A percentile compares a stretch with the other conserved stretches of the same genome.
Conservation (phyloP, 75 land plant genomes). For the Larix kaempferi region DNA sequence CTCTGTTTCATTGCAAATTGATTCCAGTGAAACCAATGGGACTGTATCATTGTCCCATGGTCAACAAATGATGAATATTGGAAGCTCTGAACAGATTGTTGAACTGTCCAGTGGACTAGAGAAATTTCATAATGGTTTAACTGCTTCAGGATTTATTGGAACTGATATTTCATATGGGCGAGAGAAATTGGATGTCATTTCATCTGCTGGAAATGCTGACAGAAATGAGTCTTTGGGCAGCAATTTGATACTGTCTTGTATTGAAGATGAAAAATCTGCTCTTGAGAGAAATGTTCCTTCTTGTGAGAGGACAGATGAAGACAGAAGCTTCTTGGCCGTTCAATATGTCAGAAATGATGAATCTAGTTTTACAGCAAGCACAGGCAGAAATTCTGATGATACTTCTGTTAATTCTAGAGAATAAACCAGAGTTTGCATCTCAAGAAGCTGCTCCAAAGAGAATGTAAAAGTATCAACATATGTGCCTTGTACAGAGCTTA, state of each 20-base stretch:
- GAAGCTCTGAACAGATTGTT: neutral
- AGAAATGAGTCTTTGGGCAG: neutral
- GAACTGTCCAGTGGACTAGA: neutral
- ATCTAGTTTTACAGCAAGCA: neutral
- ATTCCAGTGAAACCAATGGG: neutral
- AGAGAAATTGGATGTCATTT: neutral
- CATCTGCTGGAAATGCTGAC: neutral
- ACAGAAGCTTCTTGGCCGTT: neutral
- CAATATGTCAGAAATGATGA: conserved; percentile 3
- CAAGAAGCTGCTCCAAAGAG: neutral
- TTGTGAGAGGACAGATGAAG: conserved; percentile 5
- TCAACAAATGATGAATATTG: conserved; percentile 6
- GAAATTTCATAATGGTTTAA: neutral
- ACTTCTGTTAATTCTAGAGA: too few relatives aligned
- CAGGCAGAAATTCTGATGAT: too few relatives aligned
- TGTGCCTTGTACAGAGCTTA: neutral
- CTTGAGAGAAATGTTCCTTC: neutral
- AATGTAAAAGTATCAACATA: neutral
- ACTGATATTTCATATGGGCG: neutral
- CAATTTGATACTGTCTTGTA: neutral
- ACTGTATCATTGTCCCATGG: neutral
- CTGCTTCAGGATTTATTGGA: conserved; percentile 1
- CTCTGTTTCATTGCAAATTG: neutral
- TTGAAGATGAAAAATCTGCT: neutral
- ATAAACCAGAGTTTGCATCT: neutral